phyloP scores from a whole-genome alignment of 2,329 filamentous ascomycete genomes.

The Ploettnerulaceae sp. region DNA sequence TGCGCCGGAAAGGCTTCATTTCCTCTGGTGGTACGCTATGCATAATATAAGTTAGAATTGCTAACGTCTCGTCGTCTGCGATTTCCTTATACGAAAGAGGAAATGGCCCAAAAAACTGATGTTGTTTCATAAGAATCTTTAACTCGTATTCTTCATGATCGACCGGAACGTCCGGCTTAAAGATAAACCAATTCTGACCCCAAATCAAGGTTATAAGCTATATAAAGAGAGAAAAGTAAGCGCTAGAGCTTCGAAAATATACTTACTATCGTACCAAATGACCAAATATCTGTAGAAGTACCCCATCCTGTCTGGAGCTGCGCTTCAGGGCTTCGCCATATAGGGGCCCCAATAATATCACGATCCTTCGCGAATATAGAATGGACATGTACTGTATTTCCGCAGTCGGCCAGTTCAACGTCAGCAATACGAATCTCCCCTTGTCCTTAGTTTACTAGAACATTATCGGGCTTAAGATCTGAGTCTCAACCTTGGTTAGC shows the following conservation, averaged over 20 bases:
- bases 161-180: slow-evolving; percentile 25
- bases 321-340: slow-evolving; percentile 38
- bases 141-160: slow-evolving; percentile 25
- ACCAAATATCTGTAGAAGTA: slow-evolving; percentile 38
- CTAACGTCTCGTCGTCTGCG: slow-evolving; percentile 11
- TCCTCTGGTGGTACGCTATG: slow-evolving; percentile 17
- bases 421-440: slow-evolving; percentile 34
- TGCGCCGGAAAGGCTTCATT: slow-evolving; percentile 27
- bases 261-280: slow-evolving; percentile 36
- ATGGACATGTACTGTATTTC: slow-evolving; percentile 28
- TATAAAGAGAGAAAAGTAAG: slow-evolving; percentile 20
- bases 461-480: slow-evolving; percentile 35
- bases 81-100: slow-evolving; percentile 12
- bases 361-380: slow-evolving; percentile 20
- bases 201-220: slow-evolving; percentile 29
- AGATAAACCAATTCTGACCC: slow-evolving; percentile 27
- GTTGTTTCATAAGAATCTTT: slow-evolving; percentile 25
- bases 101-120: slow-evolving; percentile 17
- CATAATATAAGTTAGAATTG: slow-evolving; percentile 5
- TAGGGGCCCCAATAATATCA: slow-evolving; percentile 33
- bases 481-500: no score
- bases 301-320: slow-evolving; percentile 35
- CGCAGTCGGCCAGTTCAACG: slow-evolving; percentile 35
- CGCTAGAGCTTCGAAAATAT: no score
- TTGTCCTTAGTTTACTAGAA: slow-evolving; percentile 34